These are phyloP conservation scores for Fagopyrum homotropicum DNA, from an alignment of 148 eudicot species.

Conservation along the genomic window DNA sequence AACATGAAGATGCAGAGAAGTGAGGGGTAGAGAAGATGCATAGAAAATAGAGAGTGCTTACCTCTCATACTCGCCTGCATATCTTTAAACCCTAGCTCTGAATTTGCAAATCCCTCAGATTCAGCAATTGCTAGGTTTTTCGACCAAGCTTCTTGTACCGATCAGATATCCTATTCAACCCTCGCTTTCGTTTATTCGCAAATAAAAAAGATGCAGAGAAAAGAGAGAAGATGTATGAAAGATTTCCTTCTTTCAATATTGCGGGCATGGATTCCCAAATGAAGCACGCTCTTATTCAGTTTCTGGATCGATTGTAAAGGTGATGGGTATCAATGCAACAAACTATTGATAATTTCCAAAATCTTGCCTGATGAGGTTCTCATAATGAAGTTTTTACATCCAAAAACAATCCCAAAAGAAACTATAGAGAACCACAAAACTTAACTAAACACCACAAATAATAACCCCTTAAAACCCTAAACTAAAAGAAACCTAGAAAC, in stretches of 20 bases:
- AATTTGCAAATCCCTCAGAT: background rate
- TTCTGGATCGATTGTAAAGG: constrained; percentile 12
- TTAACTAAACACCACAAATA: too few relatives aligned
- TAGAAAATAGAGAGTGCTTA: background rate
- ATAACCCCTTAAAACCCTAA: too few relatives aligned
- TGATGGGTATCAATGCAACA: constrained; percentile 18
- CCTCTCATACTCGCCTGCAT: constrained; percentile 2
- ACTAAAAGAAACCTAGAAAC: too few relatives aligned
- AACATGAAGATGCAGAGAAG: too few relatives aligned
- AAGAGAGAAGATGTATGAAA: background rate
- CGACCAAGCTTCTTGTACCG: background rate
- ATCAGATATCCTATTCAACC: background rate
- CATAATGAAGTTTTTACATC: too few relatives aligned
- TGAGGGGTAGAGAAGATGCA: too few relatives aligned
- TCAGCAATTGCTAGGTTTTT: background rate
- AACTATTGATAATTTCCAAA: too few relatives aligned
- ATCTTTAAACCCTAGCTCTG: constrained; percentile 9
- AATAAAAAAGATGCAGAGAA: background rate
- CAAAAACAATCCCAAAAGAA: too few relatives aligned
- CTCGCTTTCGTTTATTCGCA: too few relatives aligned
- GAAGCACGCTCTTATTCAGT: constrained; percentile 21
- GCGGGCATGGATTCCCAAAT: constrained; percentile 24
- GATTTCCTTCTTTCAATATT: background rate
- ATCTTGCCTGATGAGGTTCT: too few relatives aligned
- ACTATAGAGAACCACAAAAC: too few relatives aligned